phyloP scores from a whole-genome alignment of 78 protist genomes.

The Parvularia atlantis region DNA sequence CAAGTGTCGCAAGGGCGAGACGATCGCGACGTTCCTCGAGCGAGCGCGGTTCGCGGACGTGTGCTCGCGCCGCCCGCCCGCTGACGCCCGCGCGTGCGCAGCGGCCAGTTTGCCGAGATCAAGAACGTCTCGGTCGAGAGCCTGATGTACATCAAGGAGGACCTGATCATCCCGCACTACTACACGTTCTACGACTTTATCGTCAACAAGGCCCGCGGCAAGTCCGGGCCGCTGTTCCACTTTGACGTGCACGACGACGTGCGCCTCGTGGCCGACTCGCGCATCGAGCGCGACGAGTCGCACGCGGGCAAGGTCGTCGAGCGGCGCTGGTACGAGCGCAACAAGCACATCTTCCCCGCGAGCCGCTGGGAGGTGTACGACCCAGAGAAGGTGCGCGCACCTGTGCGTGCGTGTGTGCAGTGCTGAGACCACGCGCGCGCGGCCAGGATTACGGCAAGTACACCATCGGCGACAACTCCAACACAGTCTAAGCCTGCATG shows the following conservation, averaged over 20 bases:
- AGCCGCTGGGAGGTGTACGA: conserved; percentile 63
- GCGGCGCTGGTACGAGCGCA: conserved; percentile 71
- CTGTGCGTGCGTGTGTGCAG: neutral
- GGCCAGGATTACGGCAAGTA: neutral
- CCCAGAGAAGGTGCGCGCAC: conserved; percentile 13
- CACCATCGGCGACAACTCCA: conserved; percentile 16
- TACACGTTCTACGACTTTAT: conserved; percentile 82
- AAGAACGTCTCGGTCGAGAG: conserved; percentile 41
- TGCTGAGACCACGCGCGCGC: neutral
- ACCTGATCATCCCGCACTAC: conserved; percentile 73
- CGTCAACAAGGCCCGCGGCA: conserved; percentile 69
- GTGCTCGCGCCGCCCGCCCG: too few species aligned
- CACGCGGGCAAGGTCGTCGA: conserved; percentile 77
- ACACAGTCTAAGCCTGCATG: too few species aligned
- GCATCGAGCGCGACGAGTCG: conserved; percentile 63
- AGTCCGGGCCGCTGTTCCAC: conserved; percentile 77
- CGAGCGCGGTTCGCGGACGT: too few species aligned
- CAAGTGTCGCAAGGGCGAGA: conserved; percentile 47
- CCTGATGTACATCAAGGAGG: conserved; percentile 83
- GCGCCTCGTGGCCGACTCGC: conserved; percentile 64
- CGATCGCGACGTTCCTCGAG: conserved; percentile 52
- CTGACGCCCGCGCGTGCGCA: too few species aligned
- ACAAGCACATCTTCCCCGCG: conserved; percentile 87
- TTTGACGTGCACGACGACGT: conserved; percentile 85
- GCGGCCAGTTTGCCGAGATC: conserved; percentile 52